phyloP scores from a whole-genome alignment of 2,329 filamentous ascomycete species.

The Thermomyces lanuginosus region DNA sequence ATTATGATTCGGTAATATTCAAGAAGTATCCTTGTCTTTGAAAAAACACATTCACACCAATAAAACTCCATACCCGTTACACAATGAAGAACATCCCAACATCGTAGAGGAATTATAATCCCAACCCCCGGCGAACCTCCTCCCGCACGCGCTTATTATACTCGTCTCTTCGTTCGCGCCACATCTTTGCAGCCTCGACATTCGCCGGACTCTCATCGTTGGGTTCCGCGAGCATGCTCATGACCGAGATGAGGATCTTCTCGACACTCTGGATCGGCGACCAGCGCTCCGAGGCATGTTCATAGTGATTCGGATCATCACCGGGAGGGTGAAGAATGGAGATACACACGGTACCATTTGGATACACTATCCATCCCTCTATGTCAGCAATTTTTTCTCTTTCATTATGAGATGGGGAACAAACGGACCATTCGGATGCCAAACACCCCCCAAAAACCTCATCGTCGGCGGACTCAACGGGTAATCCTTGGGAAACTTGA shows the following conservation, averaged over 20 bases:
- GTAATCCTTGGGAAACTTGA: conserved; percentile 92
- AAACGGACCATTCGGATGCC: conserved; percentile 78
- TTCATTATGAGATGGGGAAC: not conserved
- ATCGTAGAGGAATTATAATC: no score
- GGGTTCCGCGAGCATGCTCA: conserved; percentile 95
- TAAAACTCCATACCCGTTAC: not conserved
- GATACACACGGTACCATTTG: conserved; percentile 84
- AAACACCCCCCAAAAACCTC: conserved; percentile 76
- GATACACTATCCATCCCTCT: conserved; percentile 49
- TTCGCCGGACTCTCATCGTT: conserved; percentile 96
- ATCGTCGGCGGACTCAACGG: conserved; percentile 91
- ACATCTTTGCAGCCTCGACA: conserved; percentile 91
- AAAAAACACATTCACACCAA: conserved; percentile 8
- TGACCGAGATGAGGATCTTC: conserved; percentile 91
- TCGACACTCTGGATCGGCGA: conserved; percentile 93
- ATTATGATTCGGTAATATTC: not conserved
- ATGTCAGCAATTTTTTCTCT: conserved; percentile 1
- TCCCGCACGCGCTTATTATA: conserved; percentile 78
- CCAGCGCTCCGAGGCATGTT: conserved; percentile 90
- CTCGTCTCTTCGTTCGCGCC: conserved; percentile 65
- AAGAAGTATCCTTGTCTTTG: no score
- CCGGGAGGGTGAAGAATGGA: conserved; percentile 94
- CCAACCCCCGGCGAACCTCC: conserved; percentile 63
- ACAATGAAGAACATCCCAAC: not conserved
- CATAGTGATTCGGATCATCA: conserved; percentile 96